Percentiles rank a stretch among this genome's conserved stretches.
phyloP scores from a whole-genome alignment of 768 basidiomycete genomes.

The Lentinula raphanica region DNA sequence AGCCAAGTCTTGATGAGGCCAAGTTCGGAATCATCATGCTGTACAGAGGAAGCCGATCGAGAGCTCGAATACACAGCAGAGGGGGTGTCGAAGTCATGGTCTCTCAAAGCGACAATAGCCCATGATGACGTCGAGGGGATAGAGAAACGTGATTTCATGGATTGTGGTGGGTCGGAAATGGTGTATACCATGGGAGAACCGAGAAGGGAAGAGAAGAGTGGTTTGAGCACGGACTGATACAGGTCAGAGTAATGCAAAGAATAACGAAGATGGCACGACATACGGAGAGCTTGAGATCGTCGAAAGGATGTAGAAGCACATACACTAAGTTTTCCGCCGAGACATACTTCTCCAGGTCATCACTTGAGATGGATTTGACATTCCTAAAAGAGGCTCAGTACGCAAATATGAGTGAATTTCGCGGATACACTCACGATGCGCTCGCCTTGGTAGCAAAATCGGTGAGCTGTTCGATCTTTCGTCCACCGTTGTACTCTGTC shows the following conservation, averaged over 20 bases:
- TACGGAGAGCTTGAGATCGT: slow-evolving; percentile 28
- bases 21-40: slow-evolving; percentile 20
- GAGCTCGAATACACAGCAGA: slow-evolving; percentile 34
- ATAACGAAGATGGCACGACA: background rate
- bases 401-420: background rate
- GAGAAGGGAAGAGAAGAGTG: slow-evolving; percentile 30
- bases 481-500: slow-evolving; percentile 71
- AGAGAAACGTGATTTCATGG: slow-evolving; percentile 31
- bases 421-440: slow-evolving; percentile 50
- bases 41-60: background rate
- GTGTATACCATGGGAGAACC: slow-evolving; percentile 43
- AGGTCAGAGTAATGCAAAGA: slow-evolving; percentile 12
- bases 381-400: slow-evolving; percentile 22
- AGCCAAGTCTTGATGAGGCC: slow-evolving; percentile 45
- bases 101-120: slow-evolving; percentile 65
- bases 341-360: slow-evolving; percentile 38
- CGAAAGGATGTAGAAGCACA: slow-evolving; percentile 45
- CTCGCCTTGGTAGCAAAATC: slow-evolving; percentile 73
- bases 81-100: slow-evolving; percentile 43
- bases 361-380: slow-evolving; percentile 32
- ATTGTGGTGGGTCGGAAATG: slow-evolving; percentile 25
- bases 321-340: slow-evolving; percentile 51
- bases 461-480: slow-evolving; percentile 67
- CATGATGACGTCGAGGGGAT: slow-evolving; percentile 41
- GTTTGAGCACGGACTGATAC: slow-evolving; percentile 15